Evolutionary conservation across 768 basidiomycete species (phyloP).

Genomic region (Boletus rubescentipes): DNA sequence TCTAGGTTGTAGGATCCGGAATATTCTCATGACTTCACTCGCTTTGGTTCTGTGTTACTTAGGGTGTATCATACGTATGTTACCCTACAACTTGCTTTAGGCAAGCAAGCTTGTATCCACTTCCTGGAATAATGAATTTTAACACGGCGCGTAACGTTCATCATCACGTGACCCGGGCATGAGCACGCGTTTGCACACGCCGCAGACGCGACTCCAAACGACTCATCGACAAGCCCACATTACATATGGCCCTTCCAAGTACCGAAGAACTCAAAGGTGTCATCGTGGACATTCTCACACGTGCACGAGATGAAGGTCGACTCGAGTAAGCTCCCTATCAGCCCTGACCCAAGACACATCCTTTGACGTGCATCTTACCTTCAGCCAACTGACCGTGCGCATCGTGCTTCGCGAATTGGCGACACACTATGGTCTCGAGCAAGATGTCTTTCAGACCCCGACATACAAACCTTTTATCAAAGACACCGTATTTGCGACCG

Average conservation of each 20-base stretch:
- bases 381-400: conserved; percentile 43
- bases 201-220: no score
- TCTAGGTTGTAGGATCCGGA: no score
- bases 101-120: no score
- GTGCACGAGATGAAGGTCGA: conserved; percentile 21
- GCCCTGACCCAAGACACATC: neutral
- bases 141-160: neutral
- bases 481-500: conserved; percentile 14
- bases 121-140: no score
- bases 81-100: no score
- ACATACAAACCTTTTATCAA: conserved; percentile 51
- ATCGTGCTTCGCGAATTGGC: conserved; percentile 54
- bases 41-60: neutral
- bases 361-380: conserved; percentile 2
- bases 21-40: neutral
- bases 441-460: conserved; percentile 41
- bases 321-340: conserved; percentile 14
- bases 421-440: conserved; percentile 41
- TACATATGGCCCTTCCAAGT: conserved; percentile 19
- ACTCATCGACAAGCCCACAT: neutral
- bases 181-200: neutral
- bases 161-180: conserved; percentile 13
- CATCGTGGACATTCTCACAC: conserved; percentile 21
- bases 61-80: neutral
- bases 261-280: conserved; percentile 16